These are phyloP conservation scores for Russula emetica DNA, from an alignment of 768 basidiomycete species.

Conservation along the genomic window DNA sequence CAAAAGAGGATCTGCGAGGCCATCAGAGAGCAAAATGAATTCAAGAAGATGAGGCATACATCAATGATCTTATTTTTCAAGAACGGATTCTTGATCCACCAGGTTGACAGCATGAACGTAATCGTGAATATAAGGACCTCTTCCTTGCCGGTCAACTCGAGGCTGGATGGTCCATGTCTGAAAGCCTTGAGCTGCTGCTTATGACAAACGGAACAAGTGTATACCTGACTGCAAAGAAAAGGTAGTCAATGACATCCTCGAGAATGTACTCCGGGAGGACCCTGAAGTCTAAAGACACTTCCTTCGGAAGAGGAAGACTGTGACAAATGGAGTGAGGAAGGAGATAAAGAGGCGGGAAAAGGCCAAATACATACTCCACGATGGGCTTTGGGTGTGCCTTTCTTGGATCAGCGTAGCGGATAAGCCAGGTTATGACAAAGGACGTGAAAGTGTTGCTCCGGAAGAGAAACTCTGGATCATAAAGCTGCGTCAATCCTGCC, in stretches of 20 bases:
- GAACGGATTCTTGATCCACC: slow-evolving; percentile 99
- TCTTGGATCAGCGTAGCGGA: slow-evolving; percentile 81
- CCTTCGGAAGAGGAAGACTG: slow-evolving; percentile 80
- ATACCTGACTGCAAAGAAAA: slow-evolving; percentile 78
- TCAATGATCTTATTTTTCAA: slow-evolving; percentile 95
- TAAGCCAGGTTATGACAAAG: slow-evolving; percentile 91
- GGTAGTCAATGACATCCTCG: slow-evolving; percentile 90
- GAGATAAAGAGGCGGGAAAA: background rate
- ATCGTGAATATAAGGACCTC: slow-evolving; percentile 84
- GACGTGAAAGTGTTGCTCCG: slow-evolving; percentile 78
- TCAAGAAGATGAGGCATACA: slow-evolving; percentile 41
- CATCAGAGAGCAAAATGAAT: slow-evolving; percentile 1
- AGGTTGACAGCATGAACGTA: slow-evolving; percentile 89
- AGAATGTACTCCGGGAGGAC: slow-evolving; percentile 91
- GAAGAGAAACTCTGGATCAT: slow-evolving; percentile 80
- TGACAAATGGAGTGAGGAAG: background rate
- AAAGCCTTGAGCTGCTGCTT: background rate
- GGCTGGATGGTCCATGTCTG: slow-evolving; percentile 68
- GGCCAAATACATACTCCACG: slow-evolving; percentile 51
- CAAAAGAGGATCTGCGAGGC: slow-evolving; percentile 62
- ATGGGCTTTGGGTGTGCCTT: slow-evolving; percentile 66
- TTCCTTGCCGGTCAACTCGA: slow-evolving; percentile 79
- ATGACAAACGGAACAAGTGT: slow-evolving; percentile 28
- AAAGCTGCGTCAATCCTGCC: slow-evolving; percentile 78
- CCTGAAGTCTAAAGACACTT: slow-evolving; percentile 80